Conservation (phyloP, 2,329 filamentous ascomycete genomes). For the Trichoderma sp. region DNA sequence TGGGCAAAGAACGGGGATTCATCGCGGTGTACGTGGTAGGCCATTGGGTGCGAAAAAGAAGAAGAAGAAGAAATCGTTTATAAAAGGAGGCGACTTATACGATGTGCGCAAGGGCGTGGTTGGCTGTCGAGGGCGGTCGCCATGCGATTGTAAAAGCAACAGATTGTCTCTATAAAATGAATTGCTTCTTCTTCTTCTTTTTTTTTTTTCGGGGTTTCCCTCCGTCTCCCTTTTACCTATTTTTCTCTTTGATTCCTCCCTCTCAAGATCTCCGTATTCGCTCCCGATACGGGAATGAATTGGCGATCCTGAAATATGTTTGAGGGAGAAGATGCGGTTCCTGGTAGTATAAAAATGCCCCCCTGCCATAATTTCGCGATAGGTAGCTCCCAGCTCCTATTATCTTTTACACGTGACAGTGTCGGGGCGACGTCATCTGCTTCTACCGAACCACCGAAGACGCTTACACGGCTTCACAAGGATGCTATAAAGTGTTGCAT, state of each 20-base stretch:
- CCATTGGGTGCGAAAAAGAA: conserved; percentile 27
- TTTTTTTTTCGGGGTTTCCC: too few species aligned
- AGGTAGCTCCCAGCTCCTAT: conserved; percentile 14
- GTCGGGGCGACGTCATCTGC: conserved; percentile 21
- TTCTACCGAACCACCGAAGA: background rate
- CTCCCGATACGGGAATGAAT: conserved; percentile 15
- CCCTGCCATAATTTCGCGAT: conserved; percentile 5
- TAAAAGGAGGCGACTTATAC: background rate
- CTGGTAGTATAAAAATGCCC: background rate
- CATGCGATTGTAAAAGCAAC: conserved; percentile 1
- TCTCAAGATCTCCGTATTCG: conserved; percentile 3
- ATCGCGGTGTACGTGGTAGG: conserved; percentile 32
- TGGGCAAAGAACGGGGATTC: conserved; percentile 44
- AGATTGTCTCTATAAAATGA: background rate
- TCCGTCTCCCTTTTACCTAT: background rate
- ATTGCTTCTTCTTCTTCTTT: background rate
- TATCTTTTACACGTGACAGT: conserved; percentile 21
- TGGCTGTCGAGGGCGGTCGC: conserved; percentile 12
- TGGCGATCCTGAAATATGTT: background rate
- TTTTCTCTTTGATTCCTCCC: background rate
- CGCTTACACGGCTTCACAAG: background rate
- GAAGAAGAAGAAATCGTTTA: background rate
- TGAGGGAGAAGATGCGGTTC: background rate
- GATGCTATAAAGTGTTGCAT: background rate
- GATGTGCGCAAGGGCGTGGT: conserved; percentile 2